Evolutionary conservation across 768 basidiomycete genomes (phyloP), one percentile per base, ranked within the genome.

Genomic region (Boletus vinaceobasis): DNA sequence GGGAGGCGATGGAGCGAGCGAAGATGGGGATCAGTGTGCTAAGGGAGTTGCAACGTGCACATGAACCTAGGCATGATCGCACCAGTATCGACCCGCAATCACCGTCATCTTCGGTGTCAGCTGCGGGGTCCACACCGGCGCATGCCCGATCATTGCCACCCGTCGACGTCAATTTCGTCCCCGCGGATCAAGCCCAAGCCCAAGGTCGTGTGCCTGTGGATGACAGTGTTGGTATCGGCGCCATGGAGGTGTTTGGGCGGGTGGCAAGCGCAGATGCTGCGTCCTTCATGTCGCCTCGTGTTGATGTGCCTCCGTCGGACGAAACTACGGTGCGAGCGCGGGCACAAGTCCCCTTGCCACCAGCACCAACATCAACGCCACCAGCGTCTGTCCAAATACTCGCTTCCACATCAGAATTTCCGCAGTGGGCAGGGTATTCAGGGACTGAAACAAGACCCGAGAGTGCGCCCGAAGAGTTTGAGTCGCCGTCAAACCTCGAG

Each of bases 401-500:
- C 43, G 48, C 55, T 40, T 57, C 58, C 44, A 50, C 58, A 48
- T 48, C 45, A 21, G 58, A 43, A 47, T 39, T 35, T 37, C 33
- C 29, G n/a, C 43, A 5, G 15, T 31, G 32, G 35, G 33, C 31
- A 50, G 46, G 40, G 40, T 14, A 42, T 27, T 17, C 52, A 38
- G 48, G 49, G 43, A 26, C 50, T 35, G 50, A 53, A 17, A 23
- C 44, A 31, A 39, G 40, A 43, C 48, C 36, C 21, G 54, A 55
- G 29, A 32, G 40, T 43, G 45, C 44, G 27, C 47, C 39, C 21
- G 60, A 58, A 42, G 48, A 48, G 35, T 15, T 23, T 21, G 56
- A 56, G 50, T 66, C 67, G 37, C 59, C 65, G 51, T 58, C 54
- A 31, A 75, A 81, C 31, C 60, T 89, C 17, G 70, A 83, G 56